Evolutionary conservation across 2,329 filamentous ascomycete species (phyloP).

Genomic region (Penicillium polonicum): DNA sequence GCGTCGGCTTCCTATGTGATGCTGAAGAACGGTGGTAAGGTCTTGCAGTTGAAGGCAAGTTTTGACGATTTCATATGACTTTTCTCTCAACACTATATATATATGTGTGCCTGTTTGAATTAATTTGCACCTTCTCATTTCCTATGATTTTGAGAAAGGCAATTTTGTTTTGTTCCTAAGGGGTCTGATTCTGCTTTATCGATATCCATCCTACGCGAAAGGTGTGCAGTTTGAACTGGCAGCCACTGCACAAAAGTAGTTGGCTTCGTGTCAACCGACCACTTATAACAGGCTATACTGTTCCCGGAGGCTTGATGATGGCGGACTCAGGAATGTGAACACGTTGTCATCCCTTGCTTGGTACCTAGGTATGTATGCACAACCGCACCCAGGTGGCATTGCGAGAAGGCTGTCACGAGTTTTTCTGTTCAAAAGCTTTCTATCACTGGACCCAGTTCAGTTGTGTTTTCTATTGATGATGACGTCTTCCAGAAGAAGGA

Average conservation of each 20-base stretch:
- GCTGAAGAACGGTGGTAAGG: background rate
- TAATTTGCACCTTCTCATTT: background rate
- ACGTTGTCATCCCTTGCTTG: conserved; percentile 8
- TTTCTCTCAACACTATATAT: background rate
- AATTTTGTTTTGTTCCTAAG: background rate
- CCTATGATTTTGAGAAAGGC: background rate
- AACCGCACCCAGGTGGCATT: background rate
- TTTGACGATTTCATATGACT: background rate
- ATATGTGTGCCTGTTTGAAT: background rate
- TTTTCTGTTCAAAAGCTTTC: background rate
- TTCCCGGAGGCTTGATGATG: background rate
- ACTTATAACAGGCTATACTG: background rate
- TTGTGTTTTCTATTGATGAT: background rate
- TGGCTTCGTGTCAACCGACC: background rate
- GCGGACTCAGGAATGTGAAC: conserved; percentile 12
- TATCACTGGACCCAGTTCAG: background rate
- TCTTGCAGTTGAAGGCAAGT: background rate
- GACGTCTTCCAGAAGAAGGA: background rate
- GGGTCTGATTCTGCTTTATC: background rate
- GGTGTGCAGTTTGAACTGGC: background rate
- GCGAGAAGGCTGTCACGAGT: background rate
- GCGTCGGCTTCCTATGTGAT: conserved; percentile 64
- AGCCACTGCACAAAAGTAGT: background rate
- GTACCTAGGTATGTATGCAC: conserved; percentile 13
- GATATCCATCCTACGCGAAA: background rate